Conservation (phyloP, 225 moss, liverwort and hornwort species). For the Pseudisothecium myosuroides region DNA sequence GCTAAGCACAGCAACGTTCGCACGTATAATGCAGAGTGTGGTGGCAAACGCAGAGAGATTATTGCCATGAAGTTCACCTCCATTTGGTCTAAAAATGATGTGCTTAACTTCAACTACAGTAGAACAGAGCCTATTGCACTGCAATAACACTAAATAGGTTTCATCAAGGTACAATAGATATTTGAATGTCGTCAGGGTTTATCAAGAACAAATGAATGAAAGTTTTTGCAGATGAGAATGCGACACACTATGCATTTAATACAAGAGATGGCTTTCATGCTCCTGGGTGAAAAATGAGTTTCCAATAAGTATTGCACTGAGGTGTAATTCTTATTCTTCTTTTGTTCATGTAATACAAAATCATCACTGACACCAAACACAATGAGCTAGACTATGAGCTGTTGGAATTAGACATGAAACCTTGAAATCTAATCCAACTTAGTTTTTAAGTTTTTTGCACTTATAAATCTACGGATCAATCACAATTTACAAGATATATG, state of each 20-base stretch:
- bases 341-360: background rate
- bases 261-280: background rate
- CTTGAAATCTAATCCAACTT: background rate
- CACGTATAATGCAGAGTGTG: background rate
- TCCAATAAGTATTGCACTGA: background rate
- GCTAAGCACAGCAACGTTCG: background rate
- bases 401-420: background rate
- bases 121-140: background rate
- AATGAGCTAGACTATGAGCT: background rate
- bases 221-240: accelerated
- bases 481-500: background rate
- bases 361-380: background rate
- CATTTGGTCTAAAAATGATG: background rate
- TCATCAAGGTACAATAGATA: background rate
- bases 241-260: background rate
- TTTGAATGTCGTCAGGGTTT: background rate
- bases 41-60: background rate
- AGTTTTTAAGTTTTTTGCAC: background rate
- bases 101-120: background rate
- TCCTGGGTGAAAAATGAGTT: background rate
- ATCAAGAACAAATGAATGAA: background rate
- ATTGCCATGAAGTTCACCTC: background rate
- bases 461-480: background rate
- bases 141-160: background rate
- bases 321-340: too few species aligned